Evolutionary conservation across 106 monocot genomes (phyloP), one percentile per base, ranked within the genome.

Genomic region (Dendrobium catenatum): DNA sequence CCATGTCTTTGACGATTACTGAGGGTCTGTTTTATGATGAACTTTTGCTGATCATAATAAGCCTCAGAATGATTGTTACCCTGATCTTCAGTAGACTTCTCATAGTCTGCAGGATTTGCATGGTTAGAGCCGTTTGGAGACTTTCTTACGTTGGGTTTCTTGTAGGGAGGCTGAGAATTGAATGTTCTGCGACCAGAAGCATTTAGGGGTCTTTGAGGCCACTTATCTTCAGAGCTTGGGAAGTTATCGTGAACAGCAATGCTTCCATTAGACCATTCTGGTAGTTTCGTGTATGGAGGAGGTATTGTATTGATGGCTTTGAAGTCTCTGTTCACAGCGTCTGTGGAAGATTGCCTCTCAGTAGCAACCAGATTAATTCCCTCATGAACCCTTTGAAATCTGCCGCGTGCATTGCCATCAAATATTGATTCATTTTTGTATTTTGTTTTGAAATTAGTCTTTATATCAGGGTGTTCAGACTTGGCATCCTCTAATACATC

Each of bases 1-100:
- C 72, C 78, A 18, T 83, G 48, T 61, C 73, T 82, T 73, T 78
- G 37, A 40, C 18, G 67, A 27, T 19, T 73, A n/a, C 54, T 77
- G n/a, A 46, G 79, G 9, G 42, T 55, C 76, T 16, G 37, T 13
- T 66, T 49, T 64, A 44, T 49, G 48, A 15, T 42, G 17, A 22
- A 9, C 16, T 16, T 43, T 29, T 51, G 31, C 27, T 26, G 40
- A 26, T 54, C 17, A 24, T 84, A 40, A 37, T 31, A 40, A 37
- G 18, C 73, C 9, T 29, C 13, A 13, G 37, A 37, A 37, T 37
- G 37, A 37, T 37, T 3, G 13, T 51, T 13, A 51, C 51, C 51
- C 9, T 66, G 24, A 10, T 22, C 8, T 0, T 8, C 6, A 66
- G 9, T 10, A 66, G 64, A 66, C 24, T 66, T 66, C 64, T 66